A percentile compares a stretch with the other conserved stretches of the same genome.
Evolutionary conservation across 2,329 filamentous ascomycete genomes (phyloP).

Genomic region (Pseudogymnoascus sp.): DNA sequence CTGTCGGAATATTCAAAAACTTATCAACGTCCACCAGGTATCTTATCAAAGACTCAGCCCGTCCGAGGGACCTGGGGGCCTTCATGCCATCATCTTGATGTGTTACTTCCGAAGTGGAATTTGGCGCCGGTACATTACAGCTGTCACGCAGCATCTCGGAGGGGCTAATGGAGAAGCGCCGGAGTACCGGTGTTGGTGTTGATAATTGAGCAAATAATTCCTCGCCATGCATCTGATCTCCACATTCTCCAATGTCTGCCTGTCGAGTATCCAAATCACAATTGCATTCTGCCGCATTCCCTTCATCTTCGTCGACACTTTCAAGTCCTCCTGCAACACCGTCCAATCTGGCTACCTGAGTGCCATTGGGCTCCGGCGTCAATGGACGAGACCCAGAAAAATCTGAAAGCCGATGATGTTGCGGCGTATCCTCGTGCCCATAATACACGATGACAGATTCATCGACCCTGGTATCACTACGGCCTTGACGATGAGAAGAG

Average conservation of each 20-base stretch:
- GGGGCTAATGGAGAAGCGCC: background rate
- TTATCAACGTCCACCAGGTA: background rate
- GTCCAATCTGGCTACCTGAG: background rate
- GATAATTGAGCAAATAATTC: background rate
- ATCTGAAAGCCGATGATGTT: slow-evolving; percentile 3
- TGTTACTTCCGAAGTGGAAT: background rate
- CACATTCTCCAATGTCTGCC: background rate
- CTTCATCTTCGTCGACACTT: background rate
- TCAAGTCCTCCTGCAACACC: background rate
- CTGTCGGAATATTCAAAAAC: background rate
- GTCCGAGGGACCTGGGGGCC: background rate
- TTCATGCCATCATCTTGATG: background rate
- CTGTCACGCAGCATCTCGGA: background rate
- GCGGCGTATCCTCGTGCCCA: slow-evolving; percentile 17
- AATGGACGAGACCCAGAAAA: background rate
- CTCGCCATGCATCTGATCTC: background rate
- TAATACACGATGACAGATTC: slow-evolving; percentile 20
- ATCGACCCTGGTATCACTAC: slow-evolving; percentile 16
- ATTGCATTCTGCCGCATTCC: background rate
- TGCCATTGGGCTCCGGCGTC: background rate
- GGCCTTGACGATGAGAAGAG: background rate
- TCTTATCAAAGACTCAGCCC: background rate
- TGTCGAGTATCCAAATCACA: background rate
- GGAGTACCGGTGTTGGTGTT: background rate
- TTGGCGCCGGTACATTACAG: background rate